Evolutionary conservation across 1,284 basidiomycete species (phyloP), one percentile per base, ranked within the genome.

Genomic region (Inonotus obliquus): DNA sequence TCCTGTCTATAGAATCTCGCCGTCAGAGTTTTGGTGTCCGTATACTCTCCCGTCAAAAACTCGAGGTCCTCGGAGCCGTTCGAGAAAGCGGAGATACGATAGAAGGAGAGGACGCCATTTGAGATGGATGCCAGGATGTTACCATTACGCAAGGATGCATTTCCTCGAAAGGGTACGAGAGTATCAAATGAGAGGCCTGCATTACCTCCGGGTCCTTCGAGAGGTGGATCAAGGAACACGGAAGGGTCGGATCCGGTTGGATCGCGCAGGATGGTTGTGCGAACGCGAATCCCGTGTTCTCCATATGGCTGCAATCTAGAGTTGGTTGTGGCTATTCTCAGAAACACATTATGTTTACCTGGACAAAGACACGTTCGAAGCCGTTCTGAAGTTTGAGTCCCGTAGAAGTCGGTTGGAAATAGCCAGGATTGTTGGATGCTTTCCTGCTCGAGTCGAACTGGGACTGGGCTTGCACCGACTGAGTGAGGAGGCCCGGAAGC

Each of bases 351-450:
- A n/a, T 7, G 6, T 62, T 51, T 61, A 74, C 75, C 68, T 76
- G 76, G n/a, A 77, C 70, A 60, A 72, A 75, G 10, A 77, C 71
- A 19, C 73, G 71, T 65, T 75, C 73, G 59, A 74, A 76, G 7
- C 72, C 75, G 64, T 77, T 76, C 64, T 76, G 74, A 27, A 75
- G 65, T 59, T 76, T 76, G 48, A 78, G 71, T 23, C 73, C 76
- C 25, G 71, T 75, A 4, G 71, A 75, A 56, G 72, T 72, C 7
- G 66, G 66, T 55, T 67, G 62, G 44, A 63, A 62, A 27, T 66
- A 62, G 27, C 32, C 45, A 4, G 58, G 53, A n/a, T 44, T 49
- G 32, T 53, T 59, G 9, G 49, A 38, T 21, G 58, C 48, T 47
- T 35, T 47, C 55, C 1, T 37, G 4, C 17, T 17, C 4, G 32